Evolutionary conservation across 2,329 filamentous ascomycete species (phyloP), one percentile per base, ranked within the genome.

Genomic region (Pyricularia grisea): DNA sequence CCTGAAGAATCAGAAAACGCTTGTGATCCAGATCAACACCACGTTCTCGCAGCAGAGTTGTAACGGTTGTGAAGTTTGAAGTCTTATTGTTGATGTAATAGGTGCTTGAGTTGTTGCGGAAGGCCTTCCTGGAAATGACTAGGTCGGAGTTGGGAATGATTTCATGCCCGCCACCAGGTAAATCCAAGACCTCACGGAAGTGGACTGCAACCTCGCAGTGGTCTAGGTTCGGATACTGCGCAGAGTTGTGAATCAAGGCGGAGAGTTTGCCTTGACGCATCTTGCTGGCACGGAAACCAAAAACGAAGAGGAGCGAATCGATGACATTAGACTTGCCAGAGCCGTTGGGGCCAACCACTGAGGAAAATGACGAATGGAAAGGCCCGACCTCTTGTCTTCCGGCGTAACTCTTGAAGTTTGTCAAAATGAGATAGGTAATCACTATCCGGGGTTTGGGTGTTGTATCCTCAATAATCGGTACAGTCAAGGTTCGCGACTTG

Each of bases 231-330:
- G 93, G 93, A 73, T 91, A 88, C 69, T 92, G 87, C 0, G 93
- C 94, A 14, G 95, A 98, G 78, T 98, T 99, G 81, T 99, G 95
- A 73, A 99, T 99, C 66, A 99, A 83, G 4, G 95, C 95, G 0
- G 95, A 99, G 66, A 99, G 93, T 81, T 99, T 99, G 76, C 95
- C 95, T 79, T 99, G 95, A 75, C 95, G 88, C 95, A 99, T 99
- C 81, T 99, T 99, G 84, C 94, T 98, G 61, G 95, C 95, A 70
- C 95, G 90, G 82, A 99, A 99, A 68, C 96, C 95, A 77, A 99
- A 99, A n/a, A 99, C 95, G 76, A 99, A 99, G 0, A 99, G 87
- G 31, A 99, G 83, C 2, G 95, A 97, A 79, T 99, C 95, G 76
- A 99, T 99, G 71, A 99, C 96, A 75, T 99, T 99, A 27, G 95